Base-by-base conservation (phyloP, 257 asterid genomes). In the Linaria vulgaris region DNA sequence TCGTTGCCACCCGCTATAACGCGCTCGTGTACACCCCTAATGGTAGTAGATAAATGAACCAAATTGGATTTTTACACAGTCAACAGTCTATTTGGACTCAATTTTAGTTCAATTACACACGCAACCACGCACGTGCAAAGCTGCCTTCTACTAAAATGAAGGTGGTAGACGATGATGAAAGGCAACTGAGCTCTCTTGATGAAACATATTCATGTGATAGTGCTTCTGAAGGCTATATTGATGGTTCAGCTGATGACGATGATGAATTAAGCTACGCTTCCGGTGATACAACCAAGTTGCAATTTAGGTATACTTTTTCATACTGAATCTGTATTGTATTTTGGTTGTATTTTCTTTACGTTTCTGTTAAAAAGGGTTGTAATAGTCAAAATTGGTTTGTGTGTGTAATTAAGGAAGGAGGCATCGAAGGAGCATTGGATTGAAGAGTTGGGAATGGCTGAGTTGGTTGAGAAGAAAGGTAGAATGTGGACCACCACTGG, bases 401-500 rank as follows among this genome's bases (percentile, higher is more conserved):
- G 63, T 8, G 30, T n/a, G n/a, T n/a, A n/a, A n/a, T 6, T 6
- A 69, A 86, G 96, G 88, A 83, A 79, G 71, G 85, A 81, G 53
- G 66, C 69, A 16, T 91, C 89, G 24, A 78, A 67, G 69, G 90
- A 79, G 13, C 78, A 44, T 59, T 91, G 96, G 98, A 81, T 77
- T 22, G 84, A 79, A 58, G 82, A 80, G 47, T 48, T 86, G 71
- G 81, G 78, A 67, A 73, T 88, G 91, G 96, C 91, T 41, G 89
- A 83, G 72, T 74, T 91, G 67, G 67, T 85, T 61, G 86, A 81
- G 75, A 83, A 65, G 56, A 86, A 72, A 80, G 96, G 98, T 19
- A 76, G 73, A 72, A 59, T 85, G 78, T 91, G 96, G 96, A 83
- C 75, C 30, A 81, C 95, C 25, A 88, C 94, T 41, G 96, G 98